A percentile compares a stretch with the other conserved stretches of the same genome.
These are phyloP conservation scores for Fusarium keratoplasticum DNA, from an alignment of 2,329 filamentous ascomycete species.

Conservation along the genomic window DNA sequence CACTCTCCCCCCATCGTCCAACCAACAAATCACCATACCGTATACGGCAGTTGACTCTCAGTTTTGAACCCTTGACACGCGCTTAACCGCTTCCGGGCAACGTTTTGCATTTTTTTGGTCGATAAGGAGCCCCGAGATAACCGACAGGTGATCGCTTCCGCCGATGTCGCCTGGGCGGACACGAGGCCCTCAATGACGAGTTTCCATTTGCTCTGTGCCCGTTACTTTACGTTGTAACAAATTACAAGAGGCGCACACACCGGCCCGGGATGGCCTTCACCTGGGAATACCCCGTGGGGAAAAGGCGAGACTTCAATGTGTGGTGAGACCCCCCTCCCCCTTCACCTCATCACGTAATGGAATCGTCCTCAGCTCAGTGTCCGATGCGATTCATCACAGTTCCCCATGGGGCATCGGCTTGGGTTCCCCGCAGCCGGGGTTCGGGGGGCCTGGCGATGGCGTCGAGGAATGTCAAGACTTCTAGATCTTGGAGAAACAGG, in stretches of 20 bases:
- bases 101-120: conserved; percentile 30
- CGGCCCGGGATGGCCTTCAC: conserved; percentile 22
- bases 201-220: not conserved
- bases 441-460: not conserved
- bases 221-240: not conserved
- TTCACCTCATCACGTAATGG: conserved; percentile 35
- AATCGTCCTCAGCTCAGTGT: conserved; percentile 4
- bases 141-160: conserved; percentile 18
- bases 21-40: conserved; percentile 18
- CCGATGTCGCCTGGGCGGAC: not conserved
- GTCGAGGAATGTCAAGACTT: not conserved
- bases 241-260: not conserved
- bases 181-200: not conserved
- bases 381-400: conserved; percentile 9
- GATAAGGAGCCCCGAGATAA: conserved; percentile 41
- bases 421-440: conserved; percentile 26
- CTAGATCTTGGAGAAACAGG: not conserved
- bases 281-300: conserved; percentile 30
- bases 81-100: conserved; percentile 36
- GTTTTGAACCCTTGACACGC: conserved; percentile 6
- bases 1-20: not conserved
- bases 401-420: conserved; percentile 32
- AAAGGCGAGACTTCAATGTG: not conserved
- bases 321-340: not conserved
- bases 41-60: conserved; percentile 39